Conservation (phyloP, 2,329 filamentous ascomycete genomes). For the Fusarium verrucosum region DNA sequence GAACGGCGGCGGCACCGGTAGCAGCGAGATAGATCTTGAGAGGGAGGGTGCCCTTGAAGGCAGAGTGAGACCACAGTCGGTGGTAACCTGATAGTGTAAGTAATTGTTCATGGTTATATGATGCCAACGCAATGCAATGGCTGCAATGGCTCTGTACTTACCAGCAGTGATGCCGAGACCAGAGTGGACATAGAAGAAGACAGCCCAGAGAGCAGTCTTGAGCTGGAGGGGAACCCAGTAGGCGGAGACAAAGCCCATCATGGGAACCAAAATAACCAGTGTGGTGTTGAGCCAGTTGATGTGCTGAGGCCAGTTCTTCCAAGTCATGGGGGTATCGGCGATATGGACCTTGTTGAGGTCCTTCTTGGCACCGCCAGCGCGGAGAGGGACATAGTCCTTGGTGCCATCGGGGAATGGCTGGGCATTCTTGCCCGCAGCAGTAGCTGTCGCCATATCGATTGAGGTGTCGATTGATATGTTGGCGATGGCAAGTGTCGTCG, state of each 20-base stretch:
- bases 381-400: conserved; percentile 63
- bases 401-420: conserved; percentile 62
- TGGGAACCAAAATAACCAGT: conserved; percentile 80
- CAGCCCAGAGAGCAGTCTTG: conserved; percentile 77
- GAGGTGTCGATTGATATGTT: conserved; percentile 7
- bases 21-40: conserved; percentile 85
- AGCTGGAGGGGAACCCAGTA: conserved; percentile 80
- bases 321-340: conserved; percentile 81
- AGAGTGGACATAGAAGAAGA: conserved; percentile 85
- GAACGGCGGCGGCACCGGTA: conserved; percentile 82
- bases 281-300: conserved; percentile 92
- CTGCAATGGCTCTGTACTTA: conserved; percentile 51
- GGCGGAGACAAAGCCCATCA: conserved; percentile 76
- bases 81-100: conserved; percentile 54
- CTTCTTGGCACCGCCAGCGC: conserved; percentile 39
- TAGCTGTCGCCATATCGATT: conserved; percentile 51
- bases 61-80: conserved; percentile 86
- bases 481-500: conserved; percentile 31
- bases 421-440: conserved; percentile 50
- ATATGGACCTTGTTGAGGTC: conserved; percentile 68
- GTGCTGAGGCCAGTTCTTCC: conserved; percentile 88
- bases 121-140: too few relatives aligned
- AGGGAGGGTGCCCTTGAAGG: conserved; percentile 79
- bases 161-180: conserved; percentile 82
- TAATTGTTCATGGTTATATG: neutral